Evolutionary conservation across 345 rosid species (phyloP), one percentile per base, ranked within the genome.

Genomic region (Salix purpurea): DNA sequence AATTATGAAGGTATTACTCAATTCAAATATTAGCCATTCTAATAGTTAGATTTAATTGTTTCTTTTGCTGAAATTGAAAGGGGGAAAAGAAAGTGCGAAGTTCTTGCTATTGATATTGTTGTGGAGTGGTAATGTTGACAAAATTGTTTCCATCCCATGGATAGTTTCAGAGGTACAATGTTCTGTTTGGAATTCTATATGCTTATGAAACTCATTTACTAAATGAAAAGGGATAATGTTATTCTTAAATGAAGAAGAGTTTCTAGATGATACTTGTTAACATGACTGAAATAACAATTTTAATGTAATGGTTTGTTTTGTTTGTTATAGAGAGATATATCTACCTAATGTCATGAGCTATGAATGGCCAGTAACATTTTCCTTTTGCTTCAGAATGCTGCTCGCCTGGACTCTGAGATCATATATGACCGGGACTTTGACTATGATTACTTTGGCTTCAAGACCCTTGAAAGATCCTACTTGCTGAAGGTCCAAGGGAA

Each of bases 341-440:
- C 1, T 42, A 5, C n/a, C 16, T 6, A 2, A 0, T 6, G 0
- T 3, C 16, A n/a, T 70, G 65, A 54, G 11, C 8, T 70, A 28
- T 26, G 64, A 15, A 65, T 65, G 58, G n/a, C 18, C 26, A 23
- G 8, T 77, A 54, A 60, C 46, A 24, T 40, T 23, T 4, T 79
- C 54, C 10, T 62, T 67, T 60, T 83, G 54, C 64, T 67, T 71
- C 86, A 92, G 97, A 91, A 92, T 88, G 92, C 94, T 77, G 84
- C 88, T 81, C 76, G 83, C 69, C 70, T 92, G 83, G 98, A 92
- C 88, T 92, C 97, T 80, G 98, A 92, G 80, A 94, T 94, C 39
- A 91, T 92, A 65, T 94, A 94, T 73, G 97, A 92, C 68, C 88
- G 97, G 7, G 98, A 94, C 74, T 94, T 91, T 76, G 98, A 94